phyloP scores from a whole-genome alignment of 78 protist genomes.

The Dictyostelium citrinum region DNA sequence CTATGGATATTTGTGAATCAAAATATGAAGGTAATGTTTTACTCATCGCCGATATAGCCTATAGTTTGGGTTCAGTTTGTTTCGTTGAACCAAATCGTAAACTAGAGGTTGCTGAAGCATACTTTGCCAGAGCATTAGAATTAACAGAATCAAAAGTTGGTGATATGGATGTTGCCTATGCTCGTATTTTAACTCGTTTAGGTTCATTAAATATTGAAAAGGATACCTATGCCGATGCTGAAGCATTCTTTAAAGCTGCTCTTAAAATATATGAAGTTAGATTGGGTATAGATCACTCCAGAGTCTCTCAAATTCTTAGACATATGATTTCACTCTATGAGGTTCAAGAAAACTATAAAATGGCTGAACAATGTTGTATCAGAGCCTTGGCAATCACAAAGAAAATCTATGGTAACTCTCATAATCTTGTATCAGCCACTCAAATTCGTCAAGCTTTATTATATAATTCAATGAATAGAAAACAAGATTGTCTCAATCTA shows the following conservation, averaged over 20 bases:
- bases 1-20: conserved; percentile 51
- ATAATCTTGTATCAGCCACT: conserved; percentile 1
- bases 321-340: conserved; percentile 71
- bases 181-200: conserved; percentile 63
- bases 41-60: conserved; percentile 63
- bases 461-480: background rate
- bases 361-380: conserved; percentile 40
- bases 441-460: conserved; percentile 40
- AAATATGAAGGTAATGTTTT: conserved; percentile 17
- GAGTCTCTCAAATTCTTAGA: conserved; percentile 71
- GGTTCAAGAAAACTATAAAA: conserved; percentile 47
- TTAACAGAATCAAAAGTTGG: conserved; percentile 49
- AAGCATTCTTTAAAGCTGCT: conserved; percentile 62
- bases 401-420: conserved; percentile 61
- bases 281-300: conserved; percentile 47
- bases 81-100: conserved; percentile 53
- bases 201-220: conserved; percentile 73
- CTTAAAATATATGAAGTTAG: conserved; percentile 61
- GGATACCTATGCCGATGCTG: conserved; percentile 71
- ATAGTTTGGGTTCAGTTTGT: conserved; percentile 67
- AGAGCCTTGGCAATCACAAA: conserved; percentile 55
- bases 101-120: conserved; percentile 42
- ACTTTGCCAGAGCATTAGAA: conserved; percentile 32
- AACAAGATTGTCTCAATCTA: background rate
- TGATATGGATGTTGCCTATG: conserved; percentile 58